Conservation (phyloP, 352 stramenopile genomes). For the Globisporangium nodosum region DNA sequence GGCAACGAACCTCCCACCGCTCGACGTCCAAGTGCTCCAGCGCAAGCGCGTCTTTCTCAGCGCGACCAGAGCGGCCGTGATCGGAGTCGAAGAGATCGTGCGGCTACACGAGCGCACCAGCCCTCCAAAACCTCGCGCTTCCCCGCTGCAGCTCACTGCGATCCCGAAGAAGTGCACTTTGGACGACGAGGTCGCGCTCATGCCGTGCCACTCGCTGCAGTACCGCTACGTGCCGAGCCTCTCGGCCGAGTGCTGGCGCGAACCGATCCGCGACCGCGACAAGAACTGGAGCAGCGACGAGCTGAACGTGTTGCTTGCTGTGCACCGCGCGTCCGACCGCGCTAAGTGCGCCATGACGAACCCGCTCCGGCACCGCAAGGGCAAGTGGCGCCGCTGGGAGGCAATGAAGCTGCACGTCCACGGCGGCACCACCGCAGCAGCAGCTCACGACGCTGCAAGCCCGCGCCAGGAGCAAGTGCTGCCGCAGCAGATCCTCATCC, state of each 20-base stretch:
- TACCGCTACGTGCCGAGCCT: conserved; percentile 32
- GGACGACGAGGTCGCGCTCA: conserved; percentile 60
- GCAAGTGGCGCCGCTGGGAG: conserved; percentile 48
- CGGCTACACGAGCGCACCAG: conserved; percentile 34
- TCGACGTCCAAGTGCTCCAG: conserved; percentile 36
- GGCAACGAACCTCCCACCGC: conserved; percentile 18
- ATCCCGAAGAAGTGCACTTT: conserved; percentile 43
- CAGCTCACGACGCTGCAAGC: background rate
- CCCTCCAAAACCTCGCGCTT: conserved; percentile 10
- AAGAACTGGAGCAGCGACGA: conserved; percentile 56
- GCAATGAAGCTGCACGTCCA: conserved; percentile 28
- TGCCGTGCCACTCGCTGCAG: conserved; percentile 58
- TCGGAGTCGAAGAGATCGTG: conserved; percentile 48
- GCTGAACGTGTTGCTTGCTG: conserved; percentile 30
- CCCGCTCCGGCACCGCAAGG: conserved; percentile 17
- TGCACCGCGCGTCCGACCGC: background rate
- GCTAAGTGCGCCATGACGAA: conserved; percentile 34
- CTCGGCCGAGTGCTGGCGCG: conserved; percentile 37
- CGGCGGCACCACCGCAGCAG: no score
- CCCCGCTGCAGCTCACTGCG: conserved; percentile 35
- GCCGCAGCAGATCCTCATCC: conserved; percentile 30
- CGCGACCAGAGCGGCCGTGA: conserved; percentile 7
- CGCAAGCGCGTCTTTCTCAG: conserved; percentile 36
- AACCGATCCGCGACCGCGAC: conserved; percentile 52
- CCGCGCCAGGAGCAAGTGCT: conserved; percentile 8